Evolutionary conservation across 441 rosid species (phyloP).

Genomic region (Bocquillonia castaneifolia): DNA sequence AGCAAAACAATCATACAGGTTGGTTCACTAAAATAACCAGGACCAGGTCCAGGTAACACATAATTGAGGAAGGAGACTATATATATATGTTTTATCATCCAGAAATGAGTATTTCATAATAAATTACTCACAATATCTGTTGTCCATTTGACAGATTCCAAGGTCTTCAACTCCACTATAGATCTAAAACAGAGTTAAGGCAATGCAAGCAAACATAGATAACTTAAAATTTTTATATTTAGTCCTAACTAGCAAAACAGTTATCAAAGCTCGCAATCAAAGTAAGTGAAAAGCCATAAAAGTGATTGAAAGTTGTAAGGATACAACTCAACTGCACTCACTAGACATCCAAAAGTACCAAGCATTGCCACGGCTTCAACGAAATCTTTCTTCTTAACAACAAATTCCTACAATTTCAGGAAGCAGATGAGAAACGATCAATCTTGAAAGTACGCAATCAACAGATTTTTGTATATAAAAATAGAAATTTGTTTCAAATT

Average conservation of each 20-base stretch:
- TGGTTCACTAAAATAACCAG: neutral
- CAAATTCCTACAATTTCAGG: slow-evolving; percentile 45
- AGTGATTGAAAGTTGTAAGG: slow-evolving; percentile 21
- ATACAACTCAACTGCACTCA: slow-evolving; percentile 49
- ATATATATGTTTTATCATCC: too few relatives aligned
- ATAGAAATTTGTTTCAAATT: neutral
- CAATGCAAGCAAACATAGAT: neutral
- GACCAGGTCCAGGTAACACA: too few relatives aligned
- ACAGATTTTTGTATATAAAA: neutral
- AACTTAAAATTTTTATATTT: neutral
- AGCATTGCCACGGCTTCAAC: slow-evolving; percentile 53
- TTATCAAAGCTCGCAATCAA: slow-evolving; percentile 29
- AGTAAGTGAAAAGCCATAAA: neutral
- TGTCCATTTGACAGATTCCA: slow-evolving; percentile 46
- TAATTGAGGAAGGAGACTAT: too few relatives aligned
- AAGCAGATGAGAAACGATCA: slow-evolving; percentile 1
- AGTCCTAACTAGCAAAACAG: neutral
- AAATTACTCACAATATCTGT: slow-evolving; percentile 40
- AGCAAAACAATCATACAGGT: neutral
- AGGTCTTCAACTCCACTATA: slow-evolving; percentile 37
- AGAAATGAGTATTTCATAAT: neutral
- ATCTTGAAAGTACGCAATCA: neutral
- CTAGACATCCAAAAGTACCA: slow-evolving; percentile 45
- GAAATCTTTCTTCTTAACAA: slow-evolving; percentile 49
- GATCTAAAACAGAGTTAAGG: slow-evolving; percentile 41